Conservation (phyloP, 306 rosid species). For the Biancaea sappan region DNA sequence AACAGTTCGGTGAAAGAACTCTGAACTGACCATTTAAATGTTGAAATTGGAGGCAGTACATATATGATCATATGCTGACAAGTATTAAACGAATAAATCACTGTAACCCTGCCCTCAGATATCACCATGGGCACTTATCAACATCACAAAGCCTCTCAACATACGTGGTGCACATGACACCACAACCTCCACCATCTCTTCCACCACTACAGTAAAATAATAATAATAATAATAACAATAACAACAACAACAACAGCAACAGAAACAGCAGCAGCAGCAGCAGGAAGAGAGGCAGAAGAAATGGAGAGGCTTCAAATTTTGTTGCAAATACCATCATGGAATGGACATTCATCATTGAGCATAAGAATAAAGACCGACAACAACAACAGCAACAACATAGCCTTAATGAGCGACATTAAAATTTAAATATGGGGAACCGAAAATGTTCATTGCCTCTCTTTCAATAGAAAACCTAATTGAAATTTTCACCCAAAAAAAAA, state of each 20-base stretch:
- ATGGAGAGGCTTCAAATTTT: conserved; percentile 25
- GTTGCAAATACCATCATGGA: conserved; percentile 24
- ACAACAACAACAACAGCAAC: background rate
- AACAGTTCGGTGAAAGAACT: too few relatives aligned
- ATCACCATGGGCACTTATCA: conserved; percentile 6
- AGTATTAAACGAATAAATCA: background rate
- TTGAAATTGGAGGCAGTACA: background rate
- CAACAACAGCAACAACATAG: too few relatives aligned
- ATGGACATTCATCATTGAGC: conserved; percentile 39
- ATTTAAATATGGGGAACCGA: background rate
- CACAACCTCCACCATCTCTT: conserved; percentile 32
- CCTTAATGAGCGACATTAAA: background rate
- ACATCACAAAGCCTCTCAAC: conserved; percentile 39
- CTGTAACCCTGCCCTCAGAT: conserved; percentile 40
- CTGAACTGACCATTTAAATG: too few relatives aligned
- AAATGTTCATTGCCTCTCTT: background rate
- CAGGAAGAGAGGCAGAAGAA: conserved; percentile 34
- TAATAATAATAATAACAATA: conserved; percentile 11
- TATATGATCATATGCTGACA: background rate
- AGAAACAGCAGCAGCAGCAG: background rate
- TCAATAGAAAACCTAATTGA: background rate
- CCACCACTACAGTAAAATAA: conserved; percentile 13
- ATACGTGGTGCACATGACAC: background rate
- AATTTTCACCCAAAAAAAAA: too few relatives aligned
- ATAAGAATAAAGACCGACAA: background rate